A percentile compares a stretch with the other conserved stretches of the same genome.
phyloP scores from a whole-genome alignment of 2,329 filamentous ascomycete genomes.

The Neoascochyta sp. region DNA sequence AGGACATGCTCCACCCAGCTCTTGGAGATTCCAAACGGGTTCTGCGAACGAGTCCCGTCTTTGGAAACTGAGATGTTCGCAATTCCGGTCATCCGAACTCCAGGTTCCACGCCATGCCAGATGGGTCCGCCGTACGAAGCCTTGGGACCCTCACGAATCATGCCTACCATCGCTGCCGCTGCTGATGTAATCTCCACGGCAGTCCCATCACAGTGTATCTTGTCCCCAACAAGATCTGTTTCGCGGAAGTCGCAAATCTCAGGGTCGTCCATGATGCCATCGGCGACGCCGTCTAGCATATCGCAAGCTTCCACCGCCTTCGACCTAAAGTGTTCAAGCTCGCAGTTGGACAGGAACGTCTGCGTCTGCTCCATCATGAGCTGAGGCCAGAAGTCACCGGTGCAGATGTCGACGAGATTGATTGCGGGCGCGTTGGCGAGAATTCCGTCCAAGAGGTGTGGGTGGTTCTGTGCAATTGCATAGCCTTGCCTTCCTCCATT shows the following conservation, averaged over 20 bases:
- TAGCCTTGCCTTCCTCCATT: conserved; percentile 37
- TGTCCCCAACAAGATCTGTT: conserved; percentile 7
- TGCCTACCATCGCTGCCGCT: conserved; percentile 19
- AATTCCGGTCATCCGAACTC: conserved; percentile 10
- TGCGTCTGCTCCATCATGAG: conserved; percentile 28
- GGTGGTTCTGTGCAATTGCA: conserved; percentile 33
- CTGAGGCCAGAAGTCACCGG: conserved; percentile 23
- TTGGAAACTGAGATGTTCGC: conserved; percentile 11
- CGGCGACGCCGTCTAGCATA: conserved; percentile 19
- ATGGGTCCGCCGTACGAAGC: conserved; percentile 8
- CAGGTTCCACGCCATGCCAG: conserved; percentile 11
- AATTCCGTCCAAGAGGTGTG: conserved; percentile 33
- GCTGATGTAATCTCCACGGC: conserved; percentile 13
- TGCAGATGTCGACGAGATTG: conserved; percentile 18
- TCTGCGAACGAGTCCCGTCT: conserved; percentile 15
- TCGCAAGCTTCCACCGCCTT: conserved; percentile 27
- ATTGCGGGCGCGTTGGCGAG: conserved; percentile 33
- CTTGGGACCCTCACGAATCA: conserved; percentile 16
- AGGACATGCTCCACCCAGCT: conserved; percentile 19
- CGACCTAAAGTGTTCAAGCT: conserved; percentile 21
- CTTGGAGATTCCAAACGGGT: conserved; percentile 13
- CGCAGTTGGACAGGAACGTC: conserved; percentile 22
- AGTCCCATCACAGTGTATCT: conserved; percentile 18
- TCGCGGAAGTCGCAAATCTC: conserved; percentile 24
- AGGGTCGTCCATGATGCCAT: conserved; percentile 35